phyloP scores from a whole-genome alignment of 495 filamentous ascomycete species.

The Neurospora sp. region DNA sequence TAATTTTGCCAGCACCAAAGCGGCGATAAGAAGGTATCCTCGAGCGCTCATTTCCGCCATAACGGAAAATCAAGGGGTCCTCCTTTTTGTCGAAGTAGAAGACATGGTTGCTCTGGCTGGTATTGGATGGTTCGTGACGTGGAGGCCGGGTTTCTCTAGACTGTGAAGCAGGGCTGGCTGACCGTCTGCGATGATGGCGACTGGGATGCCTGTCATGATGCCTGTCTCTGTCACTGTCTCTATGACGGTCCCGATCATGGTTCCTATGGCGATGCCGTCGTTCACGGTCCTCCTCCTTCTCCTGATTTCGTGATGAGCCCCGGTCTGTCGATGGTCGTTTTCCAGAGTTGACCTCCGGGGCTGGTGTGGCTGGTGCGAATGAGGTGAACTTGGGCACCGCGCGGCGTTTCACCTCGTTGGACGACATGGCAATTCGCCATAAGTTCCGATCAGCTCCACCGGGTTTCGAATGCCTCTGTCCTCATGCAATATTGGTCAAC shows the following conservation, averaged over 20 bases:
- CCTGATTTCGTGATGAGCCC: background rate
- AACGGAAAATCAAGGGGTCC: constrained; percentile 33
- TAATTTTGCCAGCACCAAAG: constrained; percentile 27
- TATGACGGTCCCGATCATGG: background rate
- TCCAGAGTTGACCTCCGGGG: background rate
- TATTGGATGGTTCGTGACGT: background rate
- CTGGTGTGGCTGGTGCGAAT: constrained; percentile 41
- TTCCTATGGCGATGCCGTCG: background rate
- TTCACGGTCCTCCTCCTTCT: background rate
- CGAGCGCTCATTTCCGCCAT: constrained; percentile 31
- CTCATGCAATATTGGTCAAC: background rate
- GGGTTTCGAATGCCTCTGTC: background rate
- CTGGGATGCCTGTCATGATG: background rate
- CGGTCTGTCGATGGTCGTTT: background rate
- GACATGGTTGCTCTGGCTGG: constrained; percentile 7
- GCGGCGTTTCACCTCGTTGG: constrained; percentile 21
- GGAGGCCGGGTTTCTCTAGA: background rate
- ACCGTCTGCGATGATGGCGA: background rate
- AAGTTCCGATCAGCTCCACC: background rate
- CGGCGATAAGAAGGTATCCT: constrained; percentile 32
- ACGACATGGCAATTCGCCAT: constrained; percentile 14
- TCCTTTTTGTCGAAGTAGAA: constrained; percentile 34
- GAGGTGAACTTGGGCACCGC: constrained; percentile 57
- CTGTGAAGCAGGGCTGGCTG: background rate
- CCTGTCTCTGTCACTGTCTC: constrained; percentile 1